Evolutionary conservation across 805 yeast species (phyloP).

Genomic region (Groenewaldozyma salmanticensis): DNA sequence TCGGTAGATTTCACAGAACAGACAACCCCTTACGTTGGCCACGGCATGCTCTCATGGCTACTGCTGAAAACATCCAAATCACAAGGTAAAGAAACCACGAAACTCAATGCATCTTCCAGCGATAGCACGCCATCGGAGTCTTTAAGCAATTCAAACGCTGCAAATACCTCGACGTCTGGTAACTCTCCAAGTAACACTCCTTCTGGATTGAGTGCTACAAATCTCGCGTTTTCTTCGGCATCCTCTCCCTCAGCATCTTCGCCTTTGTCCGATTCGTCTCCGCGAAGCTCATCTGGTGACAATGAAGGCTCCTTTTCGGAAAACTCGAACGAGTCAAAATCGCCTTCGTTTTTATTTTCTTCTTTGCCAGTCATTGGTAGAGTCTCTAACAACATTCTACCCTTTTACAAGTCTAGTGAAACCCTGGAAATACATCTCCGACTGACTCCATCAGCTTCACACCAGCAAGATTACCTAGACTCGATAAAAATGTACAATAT

Average conservation of each 20-base stretch:
- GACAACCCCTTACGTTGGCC: constrained; percentile 31
- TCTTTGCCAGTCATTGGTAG: constrained; percentile 14
- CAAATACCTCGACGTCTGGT: too few species aligned
- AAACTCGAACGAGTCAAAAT: not conserved
- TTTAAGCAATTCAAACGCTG: not conserved
- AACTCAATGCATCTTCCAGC: not conserved
- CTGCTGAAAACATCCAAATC: constrained; percentile 1
- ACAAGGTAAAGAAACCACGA: too few species aligned
- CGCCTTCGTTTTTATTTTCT: too few species aligned
- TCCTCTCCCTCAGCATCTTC: not conserved
- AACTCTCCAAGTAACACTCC: not conserved
- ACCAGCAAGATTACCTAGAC: constrained; percentile 11
- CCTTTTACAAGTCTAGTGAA: constrained; percentile 19
- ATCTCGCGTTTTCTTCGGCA: too few species aligned
- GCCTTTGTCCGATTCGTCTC: not conserved
- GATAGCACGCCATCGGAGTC: not conserved
- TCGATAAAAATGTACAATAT: constrained; percentile 10
- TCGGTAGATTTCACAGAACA: constrained; percentile 31
- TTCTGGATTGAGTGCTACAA: not conserved
- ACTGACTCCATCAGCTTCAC: constrained; percentile 14
- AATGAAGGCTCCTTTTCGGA: not conserved
- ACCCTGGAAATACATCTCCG: constrained; percentile 23
- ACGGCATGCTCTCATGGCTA: constrained; percentile 27
- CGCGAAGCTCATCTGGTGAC: not conserved
- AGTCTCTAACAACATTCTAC: constrained; percentile 19